Percentiles rank a stretch among this genome's conserved stretches.
Evolutionary conservation across 2,329 filamentous ascomycete genomes (phyloP).

Genomic region (Fusarium armeniacum): DNA sequence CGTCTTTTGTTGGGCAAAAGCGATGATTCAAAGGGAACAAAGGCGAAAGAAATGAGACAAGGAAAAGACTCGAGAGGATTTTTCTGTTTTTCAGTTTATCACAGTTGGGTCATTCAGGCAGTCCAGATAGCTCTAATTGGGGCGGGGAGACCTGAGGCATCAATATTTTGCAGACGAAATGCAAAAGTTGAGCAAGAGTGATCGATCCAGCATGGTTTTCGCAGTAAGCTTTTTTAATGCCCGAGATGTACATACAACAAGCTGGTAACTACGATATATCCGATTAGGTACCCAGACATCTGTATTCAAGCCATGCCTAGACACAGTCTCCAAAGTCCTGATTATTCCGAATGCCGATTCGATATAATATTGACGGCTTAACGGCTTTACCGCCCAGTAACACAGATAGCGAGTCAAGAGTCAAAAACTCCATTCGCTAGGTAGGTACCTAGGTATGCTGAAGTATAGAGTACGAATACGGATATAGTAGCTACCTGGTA

Average conservation of each 20-base stretch:
- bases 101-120: not conserved
- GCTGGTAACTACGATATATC: not conserved
- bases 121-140: not conserved
- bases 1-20: conserved; percentile 36
- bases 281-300: not conserved
- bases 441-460: not conserved
- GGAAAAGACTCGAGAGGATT: not conserved
- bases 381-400: not conserved
- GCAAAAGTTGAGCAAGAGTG: not conserved
- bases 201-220: not conserved
- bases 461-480: conserved; percentile 38
- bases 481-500: conserved; percentile 10
- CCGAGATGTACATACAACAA: not conserved
- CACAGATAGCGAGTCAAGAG: conserved; percentile 30
- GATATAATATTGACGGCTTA: not conserved
- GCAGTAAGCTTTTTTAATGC: not conserved
- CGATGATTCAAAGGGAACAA: conserved; percentile 1
- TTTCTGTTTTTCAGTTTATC: not conserved
- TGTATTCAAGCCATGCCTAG: not conserved
- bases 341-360: conserved; percentile 5
- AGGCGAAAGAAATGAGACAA: conserved; percentile 5
- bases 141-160: not conserved
- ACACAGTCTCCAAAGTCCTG: not conserved
- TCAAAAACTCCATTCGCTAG: conserved; percentile 18
- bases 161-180: not conserved